Percentiles rank a stretch among this genome's conserved stretches.
These are phyloP conservation scores for Thermomucor indicae-seudaticae DNA, from an alignment of 371 early-diverging fungal genomes.

Conservation along the genomic window DNA sequence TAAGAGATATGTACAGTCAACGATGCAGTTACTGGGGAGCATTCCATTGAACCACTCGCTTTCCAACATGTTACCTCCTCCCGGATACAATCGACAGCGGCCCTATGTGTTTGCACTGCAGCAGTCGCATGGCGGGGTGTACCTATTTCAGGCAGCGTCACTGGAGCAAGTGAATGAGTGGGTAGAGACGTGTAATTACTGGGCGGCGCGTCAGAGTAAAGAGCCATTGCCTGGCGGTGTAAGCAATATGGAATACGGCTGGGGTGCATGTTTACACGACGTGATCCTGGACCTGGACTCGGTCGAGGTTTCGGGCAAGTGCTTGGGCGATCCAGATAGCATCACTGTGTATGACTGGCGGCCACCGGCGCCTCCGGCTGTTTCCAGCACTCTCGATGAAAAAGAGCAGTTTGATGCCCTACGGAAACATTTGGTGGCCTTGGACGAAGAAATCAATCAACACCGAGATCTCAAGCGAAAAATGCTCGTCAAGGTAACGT, in stretches of 20 bases:
- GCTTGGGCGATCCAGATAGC: slow-evolving; percentile 21
- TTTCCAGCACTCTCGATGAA: slow-evolving; percentile 33
- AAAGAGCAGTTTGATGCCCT: slow-evolving; percentile 26
- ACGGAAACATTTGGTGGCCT: slow-evolving; percentile 23
- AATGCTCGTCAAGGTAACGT: slow-evolving; percentile 36
- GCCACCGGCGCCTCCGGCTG: slow-evolving; percentile 36
- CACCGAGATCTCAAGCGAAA: slow-evolving; percentile 41
- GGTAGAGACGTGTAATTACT: slow-evolving; percentile 86
- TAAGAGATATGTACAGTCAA: not conserved
- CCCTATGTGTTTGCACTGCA: slow-evolving; percentile 84
- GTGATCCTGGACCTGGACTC: slow-evolving; percentile 29
- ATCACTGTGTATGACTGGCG: slow-evolving; percentile 37
- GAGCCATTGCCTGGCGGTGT: slow-evolving; percentile 84
- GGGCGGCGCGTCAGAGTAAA: slow-evolving; percentile 87
- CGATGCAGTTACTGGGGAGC: slow-evolving; percentile 42
- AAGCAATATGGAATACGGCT: slow-evolving; percentile 88
- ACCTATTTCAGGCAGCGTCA: slow-evolving; percentile 76
- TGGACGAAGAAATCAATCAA: slow-evolving; percentile 36
- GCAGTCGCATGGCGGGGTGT: slow-evolving; percentile 73
- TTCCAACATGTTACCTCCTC: slow-evolving; percentile 77
- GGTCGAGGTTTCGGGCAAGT: slow-evolving; percentile 5
- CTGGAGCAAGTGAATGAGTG: slow-evolving; percentile 73
- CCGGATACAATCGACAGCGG: slow-evolving; percentile 75
- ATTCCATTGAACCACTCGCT: slow-evolving; percentile 77
- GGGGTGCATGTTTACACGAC: slow-evolving; percentile 65